Conservation (phyloP, 2,329 filamentous ascomycete species). For the Fusarium oligoseptatum region DNA sequence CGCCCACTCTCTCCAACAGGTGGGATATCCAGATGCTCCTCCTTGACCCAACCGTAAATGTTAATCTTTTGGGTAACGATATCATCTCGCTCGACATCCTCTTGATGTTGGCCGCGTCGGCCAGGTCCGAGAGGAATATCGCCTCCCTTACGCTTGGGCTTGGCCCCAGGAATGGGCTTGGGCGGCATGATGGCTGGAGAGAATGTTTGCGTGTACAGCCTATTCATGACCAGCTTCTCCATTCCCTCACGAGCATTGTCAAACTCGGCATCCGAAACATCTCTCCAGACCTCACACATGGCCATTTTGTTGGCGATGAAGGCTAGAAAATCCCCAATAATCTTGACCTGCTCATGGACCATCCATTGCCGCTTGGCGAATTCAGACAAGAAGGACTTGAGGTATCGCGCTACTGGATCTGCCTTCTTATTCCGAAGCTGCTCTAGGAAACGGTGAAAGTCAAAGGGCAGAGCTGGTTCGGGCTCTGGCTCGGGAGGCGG, state of each 20-base stretch:
- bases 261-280: constrained; percentile 95
- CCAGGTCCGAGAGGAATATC: constrained; percentile 82
- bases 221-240: constrained; percentile 99
- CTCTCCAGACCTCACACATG: constrained; percentile 94
- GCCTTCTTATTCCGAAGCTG: constrained; percentile 96
- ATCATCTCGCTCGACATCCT: constrained; percentile 96
- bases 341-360: constrained; percentile 99
- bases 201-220: constrained; percentile 95
- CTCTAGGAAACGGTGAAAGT: constrained; percentile 97
- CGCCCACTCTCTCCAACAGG: constrained; percentile 86
- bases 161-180: constrained; percentile 77
- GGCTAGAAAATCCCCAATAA: constrained; percentile 94
- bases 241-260: constrained; percentile 98
- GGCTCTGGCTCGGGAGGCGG: constrained; percentile 81
- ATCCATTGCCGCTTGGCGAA: constrained; percentile 99
- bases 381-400: constrained; percentile 93
- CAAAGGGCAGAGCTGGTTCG: constrained; percentile 89
- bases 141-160: constrained; percentile 75
- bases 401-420: constrained; percentile 96
- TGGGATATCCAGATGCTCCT: constrained; percentile 94
- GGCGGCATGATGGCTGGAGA: constrained; percentile 91
- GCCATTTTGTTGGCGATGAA: constrained; percentile 99
- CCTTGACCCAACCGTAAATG: constrained; percentile 95
- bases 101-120: constrained; percentile 94
- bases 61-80: constrained; percentile 96